A percentile compares a stretch with the other conserved stretches of the same genome.
phyloP scores from a whole-genome alignment of 2,329 filamentous ascomycete species.

The Arachnopeziza araneosa region DNA sequence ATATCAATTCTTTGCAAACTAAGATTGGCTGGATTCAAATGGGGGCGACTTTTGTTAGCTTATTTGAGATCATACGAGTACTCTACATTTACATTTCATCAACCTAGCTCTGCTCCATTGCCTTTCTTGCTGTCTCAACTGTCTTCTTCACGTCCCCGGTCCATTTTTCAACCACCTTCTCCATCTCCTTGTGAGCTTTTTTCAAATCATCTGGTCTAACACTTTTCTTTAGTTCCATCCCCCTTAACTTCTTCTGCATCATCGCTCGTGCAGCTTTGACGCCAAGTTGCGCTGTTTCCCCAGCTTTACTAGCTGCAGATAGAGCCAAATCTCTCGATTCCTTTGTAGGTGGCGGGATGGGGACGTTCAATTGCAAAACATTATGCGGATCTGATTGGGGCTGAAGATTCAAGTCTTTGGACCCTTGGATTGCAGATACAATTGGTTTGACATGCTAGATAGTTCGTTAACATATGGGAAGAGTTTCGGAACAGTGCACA shows the following conservation, averaged over 20 bases:
- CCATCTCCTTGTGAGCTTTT: slow-evolving; percentile 35
- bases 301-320: slow-evolving; percentile 27
- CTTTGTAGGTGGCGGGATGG: slow-evolving; percentile 52
- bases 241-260: slow-evolving; percentile 33
- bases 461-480: slow-evolving; percentile 3
- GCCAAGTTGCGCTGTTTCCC: slow-evolving; percentile 26
- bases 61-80: no score
- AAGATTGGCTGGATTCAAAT: no score
- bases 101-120: slow-evolving; percentile 24
- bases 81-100: no score
- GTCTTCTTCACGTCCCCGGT: slow-evolving; percentile 31
- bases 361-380: slow-evolving; percentile 46
- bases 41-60: no score
- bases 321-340: slow-evolving; percentile 41
- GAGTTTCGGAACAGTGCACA: neutral
- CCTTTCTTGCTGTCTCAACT: slow-evolving; percentile 33
- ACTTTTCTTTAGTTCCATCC: slow-evolving; percentile 30
- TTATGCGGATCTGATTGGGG: slow-evolving; percentile 42
- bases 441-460: slow-evolving; percentile 49
- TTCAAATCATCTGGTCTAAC: slow-evolving; percentile 34
- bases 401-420: slow-evolving; percentile 43
- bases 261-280: slow-evolving; percentile 30
- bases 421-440: slow-evolving; percentile 45
- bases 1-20: no score
- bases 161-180: slow-evolving; percentile 33